Conservation (phyloP, 164 flowering plant genomes). For the Stephania yunnanensis region DNA sequence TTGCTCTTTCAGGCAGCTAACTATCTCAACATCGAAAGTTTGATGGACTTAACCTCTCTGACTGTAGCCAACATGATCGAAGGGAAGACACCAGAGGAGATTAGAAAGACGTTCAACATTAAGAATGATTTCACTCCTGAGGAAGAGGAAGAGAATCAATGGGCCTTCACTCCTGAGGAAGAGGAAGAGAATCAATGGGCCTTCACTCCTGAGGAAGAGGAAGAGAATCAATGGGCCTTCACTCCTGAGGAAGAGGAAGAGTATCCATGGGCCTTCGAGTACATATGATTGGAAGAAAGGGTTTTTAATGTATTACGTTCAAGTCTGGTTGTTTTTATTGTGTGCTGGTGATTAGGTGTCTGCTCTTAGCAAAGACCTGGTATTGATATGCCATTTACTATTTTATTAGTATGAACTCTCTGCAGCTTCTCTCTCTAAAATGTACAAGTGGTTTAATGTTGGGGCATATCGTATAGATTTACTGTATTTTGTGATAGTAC, state of each 20-base stretch:
- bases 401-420: background rate
- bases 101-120: constrained; percentile 51
- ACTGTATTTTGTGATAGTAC: background rate
- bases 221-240: too few relatives aligned
- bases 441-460: background rate
- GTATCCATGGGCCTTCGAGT: constrained; percentile 26
- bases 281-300: background rate
- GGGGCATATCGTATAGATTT: background rate
- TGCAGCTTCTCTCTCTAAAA: background rate
- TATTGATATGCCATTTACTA: background rate
- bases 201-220: constrained; percentile 63
- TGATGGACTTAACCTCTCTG: constrained; percentile 53
- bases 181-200: constrained; percentile 71
- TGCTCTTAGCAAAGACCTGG: background rate
- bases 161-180: constrained; percentile 59
- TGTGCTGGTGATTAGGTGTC: background rate
- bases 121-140: constrained; percentile 58
- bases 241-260: constrained; percentile 65
- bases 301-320: background rate
- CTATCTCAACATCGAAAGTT: constrained; percentile 42
- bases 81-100: constrained; percentile 12
- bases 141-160: constrained; percentile 67
- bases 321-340: background rate
- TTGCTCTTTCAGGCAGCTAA: background rate
- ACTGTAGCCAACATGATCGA: constrained; percentile 19